Evolutionary conservation across 1,284 basidiomycete species (phyloP), one percentile per base, ranked within the genome.

Genomic region (Sphagnurus paluster): DNA sequence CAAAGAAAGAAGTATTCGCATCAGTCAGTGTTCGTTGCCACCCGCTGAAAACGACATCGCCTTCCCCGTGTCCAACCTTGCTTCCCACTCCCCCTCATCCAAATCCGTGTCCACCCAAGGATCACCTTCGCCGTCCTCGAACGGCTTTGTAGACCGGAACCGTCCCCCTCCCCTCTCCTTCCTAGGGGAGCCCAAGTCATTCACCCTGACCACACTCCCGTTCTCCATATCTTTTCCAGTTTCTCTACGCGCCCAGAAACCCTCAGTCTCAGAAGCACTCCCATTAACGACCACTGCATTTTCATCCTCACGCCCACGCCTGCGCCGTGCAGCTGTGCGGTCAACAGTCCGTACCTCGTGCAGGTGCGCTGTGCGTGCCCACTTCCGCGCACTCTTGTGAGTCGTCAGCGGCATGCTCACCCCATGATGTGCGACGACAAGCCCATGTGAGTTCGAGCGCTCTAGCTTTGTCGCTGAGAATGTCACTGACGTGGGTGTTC

Each of bases 321-420:
- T 26, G 35, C 43, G 42, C 39, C 32, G 33, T 44, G 25, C 42
- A 26, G n/a, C 32, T 40, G 47, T 42, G 11, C 17, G 30, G 28
- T 51, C 50, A 30, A 42, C 42, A 37, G 41, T 50, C 33, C 64
- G 64, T 49, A 87, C 77, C 58, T 87, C 84, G 55, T 89, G 87
- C 49, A 89, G 52, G 68, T 89, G 87, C 2, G 87, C 82, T 3
- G 73, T 84, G 35, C 83, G 70, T 19, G 84, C 86, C 79, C 80
- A 85, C 32, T 73, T 72, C 48, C 76, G 79, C 30, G 77, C 77
- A 16, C 78, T 79, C 50, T 69, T 69, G 10, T 72, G 71, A 20
- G 63, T 63, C 16, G 41, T 52, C 57, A 46, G 60, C 58, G 36
- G 66, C 52, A 25, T 63, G 54, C 58, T 26, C 46, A 38, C 39